These are phyloP conservation scores for Cetraspora pellucida DNA, from an alignment of 192 early-diverging fungal genomes.

Conservation along the genomic window DNA sequence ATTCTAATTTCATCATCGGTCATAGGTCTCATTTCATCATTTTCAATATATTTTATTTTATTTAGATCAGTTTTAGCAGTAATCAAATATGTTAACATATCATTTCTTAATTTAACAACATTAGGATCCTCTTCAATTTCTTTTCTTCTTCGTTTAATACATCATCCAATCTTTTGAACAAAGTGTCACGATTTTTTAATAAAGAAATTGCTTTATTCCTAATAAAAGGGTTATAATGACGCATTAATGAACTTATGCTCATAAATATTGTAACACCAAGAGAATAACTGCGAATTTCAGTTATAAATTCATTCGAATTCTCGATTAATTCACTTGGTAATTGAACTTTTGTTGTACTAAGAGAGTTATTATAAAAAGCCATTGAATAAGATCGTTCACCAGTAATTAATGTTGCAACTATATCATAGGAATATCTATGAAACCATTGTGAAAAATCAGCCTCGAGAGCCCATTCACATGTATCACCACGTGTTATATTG, in stretches of 20 bases:
- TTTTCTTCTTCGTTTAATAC: slow-evolving; percentile 12
- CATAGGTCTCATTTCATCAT: neutral
- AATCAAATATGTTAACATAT: slow-evolving; percentile 19
- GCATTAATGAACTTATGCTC: neutral
- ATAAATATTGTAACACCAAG: neutral
- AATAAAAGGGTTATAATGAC: neutral
- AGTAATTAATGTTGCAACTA: neutral
- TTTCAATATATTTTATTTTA: neutral
- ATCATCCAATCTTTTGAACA: neutral
- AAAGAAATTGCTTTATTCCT: neutral
- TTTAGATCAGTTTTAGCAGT: slow-evolving; percentile 25
- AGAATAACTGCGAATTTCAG: neutral
- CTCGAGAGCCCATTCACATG: too few species aligned
- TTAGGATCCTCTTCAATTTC: slow-evolving; percentile 4
- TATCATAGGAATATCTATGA: neutral
- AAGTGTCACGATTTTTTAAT: neutral
- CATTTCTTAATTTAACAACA: neutral
- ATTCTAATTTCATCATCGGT: slow-evolving; percentile 17
- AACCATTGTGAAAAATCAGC: slow-evolving; percentile 15
- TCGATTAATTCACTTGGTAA: neutral
- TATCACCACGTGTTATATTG: too few species aligned
- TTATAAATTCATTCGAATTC: neutral
- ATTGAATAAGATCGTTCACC: neutral
- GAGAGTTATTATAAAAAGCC: neutral
- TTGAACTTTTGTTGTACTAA: neutral